Base-by-base conservation (phyloP, 2,329 filamentous ascomycete species). In the Madurella fahalii region DNA sequence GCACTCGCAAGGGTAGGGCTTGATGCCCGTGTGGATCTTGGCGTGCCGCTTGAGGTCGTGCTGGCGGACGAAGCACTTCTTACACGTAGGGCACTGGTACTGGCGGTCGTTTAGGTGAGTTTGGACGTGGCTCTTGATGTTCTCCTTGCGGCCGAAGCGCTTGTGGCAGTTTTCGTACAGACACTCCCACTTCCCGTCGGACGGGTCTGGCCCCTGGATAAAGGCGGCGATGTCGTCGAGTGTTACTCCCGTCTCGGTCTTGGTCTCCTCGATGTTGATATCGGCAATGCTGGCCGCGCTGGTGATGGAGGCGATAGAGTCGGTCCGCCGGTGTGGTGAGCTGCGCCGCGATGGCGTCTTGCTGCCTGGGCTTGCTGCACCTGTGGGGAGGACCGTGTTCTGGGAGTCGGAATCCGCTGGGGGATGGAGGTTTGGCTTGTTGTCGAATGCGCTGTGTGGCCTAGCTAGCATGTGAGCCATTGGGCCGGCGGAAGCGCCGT, bases 41-140 rank as follows among this genome's bases (percentile, higher is more conserved):
- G 92, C 88, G 69, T 99, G 94, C 57, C 94, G 85, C 77, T 97
- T 99, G 58, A 97, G 84, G 70, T 99, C 94, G 69, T 99, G 94
- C 65, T 96, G 92, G 39, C 94, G 87, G 41, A 97, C 94, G 69
- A 99, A 99, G 73, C 91, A 93, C 74, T 97, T 97, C 50, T 87
- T 81, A 75, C 94, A 99, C 52, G 89, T 86, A 44, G 93, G 91
- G 73, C 94, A 99, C 71, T 90, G 87, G 74, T 90, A 99, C 69
- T 96, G 94, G 46, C 94, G 83, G 70, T 99, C 94, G 65, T 95
- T 94, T 60, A 99, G 85, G 72, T 99, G 94, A 3, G 94, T 99
- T 73, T 99, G 94, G 13, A 99, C 90, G 70, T 99, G 94, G 0
- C 92, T 95, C 70, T 96, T 95, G 77, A 97, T 96, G 73, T 99